Evolutionary conservation across 2,329 filamentous ascomycete species (phyloP), one percentile per base, ranked within the genome.

Genomic region (Aureobasidium musti): DNA sequence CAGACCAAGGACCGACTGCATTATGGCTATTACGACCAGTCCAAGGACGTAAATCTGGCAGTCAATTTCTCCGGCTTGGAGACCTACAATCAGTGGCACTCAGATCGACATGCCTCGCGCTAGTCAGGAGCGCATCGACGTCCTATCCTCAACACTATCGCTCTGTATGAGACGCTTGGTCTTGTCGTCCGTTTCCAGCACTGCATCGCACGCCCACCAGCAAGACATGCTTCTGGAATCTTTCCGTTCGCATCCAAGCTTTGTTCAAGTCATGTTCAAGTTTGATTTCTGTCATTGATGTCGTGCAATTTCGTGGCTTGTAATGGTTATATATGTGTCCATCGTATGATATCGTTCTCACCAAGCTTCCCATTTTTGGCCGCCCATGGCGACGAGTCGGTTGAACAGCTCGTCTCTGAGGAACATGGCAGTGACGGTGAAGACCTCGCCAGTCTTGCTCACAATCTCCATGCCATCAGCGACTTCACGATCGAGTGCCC

Each of bases 281-380:
- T 2, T 19, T 17, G 17, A 43, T 8, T 30, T 19, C 5, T 35
- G 50, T 53, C 28, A 30, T 53, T 3, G 11, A 4, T 5, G 10
- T 53, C 50, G n/a, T 53, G 19, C 50, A 53, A 53, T 53, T 53
- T 53, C 50, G 30, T 53, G 5, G 2, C 17, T 35, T 33, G 3
- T 33, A 52, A 52, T n/a, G 14, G 30, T 17, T 33, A 19, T n/a
- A 52, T 33, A 19, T n/a, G 33, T 33, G 17, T 30, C 11, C 17
- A 33, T 33, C 5, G 17, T 19, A 11, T n/a, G n/a, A n/a, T 39
- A 33, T 53, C 30, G 6, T 52, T 23, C 52, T 61, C 72, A 94
- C 87, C 86, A 91, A 65, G 84, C 84, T 80, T 92, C 90, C 91
- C 91, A 95, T 82, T 92, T 92, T 82, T 95, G 91, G 17, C 84